Base-by-base conservation (phyloP, 331 rosid genomes). In the Dryas integrifolia region DNA sequence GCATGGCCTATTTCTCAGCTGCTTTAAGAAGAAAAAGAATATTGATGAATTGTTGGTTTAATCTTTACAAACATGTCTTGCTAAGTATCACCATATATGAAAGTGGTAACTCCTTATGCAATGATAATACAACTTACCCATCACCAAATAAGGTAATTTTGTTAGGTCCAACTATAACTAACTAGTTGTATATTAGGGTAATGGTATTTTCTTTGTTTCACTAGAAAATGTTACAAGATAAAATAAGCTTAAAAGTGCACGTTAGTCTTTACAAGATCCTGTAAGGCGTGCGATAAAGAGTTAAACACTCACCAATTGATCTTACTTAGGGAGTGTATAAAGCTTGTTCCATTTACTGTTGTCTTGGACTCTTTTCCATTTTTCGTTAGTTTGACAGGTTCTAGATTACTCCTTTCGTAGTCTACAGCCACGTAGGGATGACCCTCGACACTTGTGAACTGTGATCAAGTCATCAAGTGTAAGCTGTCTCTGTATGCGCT, bases 371-470 rank as follows among this genome's bases (percentile, higher is more conserved):
- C 35, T 30, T 30, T 30, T 35, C 21, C 51, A 63, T 67, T 62
- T 68, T 40, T 50, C 72, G 3, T 38, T 5, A 7, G 65, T 70
- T 58, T 79, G 81, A 39, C 73, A 64, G 53, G 76, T 67, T 2
- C 63, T 45, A 35, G 38, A 52, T 49, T 45, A 21, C 78, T 77
- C 61, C 76, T 43, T 61, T 68, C 9, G 73, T 39, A 64, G 74
- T 44, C 65, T 51, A 64, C 79, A 56, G 85, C 83, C 83, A 77
- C 77, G 82, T 63, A 77, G 67, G 6, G 81, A 76, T 67, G 74
- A 55, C 39, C 51, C 45, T 60, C n/a, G 80, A 79, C 90, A 72
- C 80, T 58, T 85, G 86, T 86, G 89, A 52, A 72, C 76, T 64
- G 79, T 60, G 67, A 79, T 65, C 74, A 70, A 52, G 79, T 60